Conservation (phyloP, 1,139 yeast species). For the Yamadazyma atlantica region DNA sequence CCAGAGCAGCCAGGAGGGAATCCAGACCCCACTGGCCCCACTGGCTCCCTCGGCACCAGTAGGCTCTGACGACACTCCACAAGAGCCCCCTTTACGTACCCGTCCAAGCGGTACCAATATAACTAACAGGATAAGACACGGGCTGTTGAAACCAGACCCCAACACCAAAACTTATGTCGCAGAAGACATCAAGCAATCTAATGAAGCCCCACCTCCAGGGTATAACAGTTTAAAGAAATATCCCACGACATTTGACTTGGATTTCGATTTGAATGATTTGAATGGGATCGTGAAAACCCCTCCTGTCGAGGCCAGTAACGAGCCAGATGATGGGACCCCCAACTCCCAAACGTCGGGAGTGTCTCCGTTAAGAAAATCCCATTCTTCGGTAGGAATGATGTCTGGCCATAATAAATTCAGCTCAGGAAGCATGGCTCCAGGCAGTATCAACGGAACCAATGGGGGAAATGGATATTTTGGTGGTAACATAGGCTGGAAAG, state of each 20-base stretch:
- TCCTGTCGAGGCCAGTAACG: conserved; percentile 2
- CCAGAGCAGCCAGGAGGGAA: too few species aligned
- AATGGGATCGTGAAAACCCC: conserved; percentile 48
- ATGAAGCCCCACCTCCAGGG: conserved; percentile 1
- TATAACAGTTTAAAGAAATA: background rate
- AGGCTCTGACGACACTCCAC: too few species aligned
- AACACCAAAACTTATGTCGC: background rate
- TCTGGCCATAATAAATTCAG: background rate
- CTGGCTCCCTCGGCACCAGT: too few species aligned
- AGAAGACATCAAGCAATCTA: background rate
- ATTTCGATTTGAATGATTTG: conserved; percentile 47
- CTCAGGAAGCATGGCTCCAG: background rate
- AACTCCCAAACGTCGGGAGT: conserved; percentile 2
- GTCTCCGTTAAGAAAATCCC: conserved; percentile 11
- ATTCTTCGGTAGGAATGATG: conserved; percentile 6
- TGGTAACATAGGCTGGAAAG: conserved; percentile 45
- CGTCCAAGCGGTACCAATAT: background rate
- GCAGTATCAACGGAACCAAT: conserved; percentile 1
- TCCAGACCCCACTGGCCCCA: too few species aligned
- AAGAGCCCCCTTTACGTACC: too few species aligned
- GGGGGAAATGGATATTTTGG: conserved; percentile 1
- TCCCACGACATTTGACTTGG: conserved; percentile 33
- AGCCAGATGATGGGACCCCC: conserved; percentile 4
- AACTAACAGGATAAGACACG: background rate
- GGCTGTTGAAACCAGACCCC: background rate